Conservation (phyloP, 2,329 filamentous ascomycete species). For the Achaetomium macrosporum region DNA sequence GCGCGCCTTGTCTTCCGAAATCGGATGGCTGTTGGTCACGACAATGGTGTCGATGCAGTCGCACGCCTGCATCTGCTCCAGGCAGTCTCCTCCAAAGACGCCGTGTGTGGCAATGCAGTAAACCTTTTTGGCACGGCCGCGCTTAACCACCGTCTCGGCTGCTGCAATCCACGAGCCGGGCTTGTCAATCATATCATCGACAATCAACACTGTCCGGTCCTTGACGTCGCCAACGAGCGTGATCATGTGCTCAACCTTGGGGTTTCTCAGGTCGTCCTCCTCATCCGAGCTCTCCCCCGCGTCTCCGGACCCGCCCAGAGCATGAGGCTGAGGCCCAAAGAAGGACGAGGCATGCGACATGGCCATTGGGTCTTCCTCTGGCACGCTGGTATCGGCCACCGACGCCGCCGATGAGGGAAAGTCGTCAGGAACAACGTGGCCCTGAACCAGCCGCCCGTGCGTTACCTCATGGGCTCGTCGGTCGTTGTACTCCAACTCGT, state of each 20-base stretch:
- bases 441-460: constrained; percentile 83
- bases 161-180: constrained; percentile 95
- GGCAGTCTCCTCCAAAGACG: constrained; percentile 82
- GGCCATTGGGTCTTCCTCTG: constrained; percentile 75
- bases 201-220: constrained; percentile 82
- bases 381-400: constrained; percentile 58
- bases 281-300: constrained; percentile 80
- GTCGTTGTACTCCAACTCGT: constrained; percentile 59
- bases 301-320: constrained; percentile 78
- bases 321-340: constrained; percentile 64
- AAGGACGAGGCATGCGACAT: constrained; percentile 75
- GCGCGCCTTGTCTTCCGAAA: constrained; percentile 65
- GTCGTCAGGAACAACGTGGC: constrained; percentile 92
- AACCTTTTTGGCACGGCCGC: constrained; percentile 83
- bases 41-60: constrained; percentile 91
- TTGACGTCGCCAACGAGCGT: constrained; percentile 95
- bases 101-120: constrained; percentile 98
- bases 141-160: constrained; percentile 92
- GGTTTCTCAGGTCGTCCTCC: constrained; percentile 83
- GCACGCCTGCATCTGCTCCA: constrained; percentile 86
- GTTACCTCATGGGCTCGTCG: constrained; percentile 83
- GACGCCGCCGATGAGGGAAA: constrained; percentile 73
- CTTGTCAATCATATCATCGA: constrained; percentile 99
- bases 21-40: constrained; percentile 96
- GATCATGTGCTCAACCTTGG: constrained; percentile 85